These are phyloP conservation scores for Fraxinus baroniana DNA, from an alignment of 305 asterid genomes.

Conservation along the genomic window DNA sequence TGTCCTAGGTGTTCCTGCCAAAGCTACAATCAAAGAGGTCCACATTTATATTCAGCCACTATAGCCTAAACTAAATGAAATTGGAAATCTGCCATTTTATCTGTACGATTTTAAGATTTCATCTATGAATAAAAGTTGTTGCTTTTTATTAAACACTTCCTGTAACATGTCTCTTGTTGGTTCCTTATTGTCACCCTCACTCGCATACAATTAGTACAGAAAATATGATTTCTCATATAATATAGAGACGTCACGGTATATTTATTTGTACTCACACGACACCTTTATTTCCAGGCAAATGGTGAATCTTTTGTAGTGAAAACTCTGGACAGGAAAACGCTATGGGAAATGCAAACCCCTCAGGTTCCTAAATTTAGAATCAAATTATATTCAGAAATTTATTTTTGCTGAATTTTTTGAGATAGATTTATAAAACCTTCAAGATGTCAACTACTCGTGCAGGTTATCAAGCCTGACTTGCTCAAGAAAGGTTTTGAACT, in stretches of 20 bases:
- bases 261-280: background rate
- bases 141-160: background rate
- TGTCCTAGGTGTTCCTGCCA: conserved; percentile 94
- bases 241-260: background rate
- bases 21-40: conserved; percentile 97
- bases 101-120: background rate
- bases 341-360: conserved; percentile 99
- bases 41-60: conserved; percentile 1
- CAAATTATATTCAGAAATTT: background rate
- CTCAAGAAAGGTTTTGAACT: conserved; percentile 89
- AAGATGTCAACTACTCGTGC: conserved; percentile 23
- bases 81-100: background rate
- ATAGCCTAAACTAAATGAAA: background rate
- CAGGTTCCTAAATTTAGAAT: conserved; percentile 52
- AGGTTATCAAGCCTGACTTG: conserved; percentile 86
- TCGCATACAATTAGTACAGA: background rate
- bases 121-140: background rate
- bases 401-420: conserved; percentile 2
- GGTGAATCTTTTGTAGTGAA: conserved; percentile 75
- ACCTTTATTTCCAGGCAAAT: conserved; percentile 60
- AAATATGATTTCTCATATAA: background rate
- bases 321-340: conserved; percentile 77
- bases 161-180: background rate
- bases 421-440: background rate
- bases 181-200: background rate